Percentiles rank a stretch among this genome's conserved stretches.
These are phyloP conservation scores for Bacterosira constricta DNA, from an alignment of 108 stramenopile species.

Conservation along the genomic window DNA sequence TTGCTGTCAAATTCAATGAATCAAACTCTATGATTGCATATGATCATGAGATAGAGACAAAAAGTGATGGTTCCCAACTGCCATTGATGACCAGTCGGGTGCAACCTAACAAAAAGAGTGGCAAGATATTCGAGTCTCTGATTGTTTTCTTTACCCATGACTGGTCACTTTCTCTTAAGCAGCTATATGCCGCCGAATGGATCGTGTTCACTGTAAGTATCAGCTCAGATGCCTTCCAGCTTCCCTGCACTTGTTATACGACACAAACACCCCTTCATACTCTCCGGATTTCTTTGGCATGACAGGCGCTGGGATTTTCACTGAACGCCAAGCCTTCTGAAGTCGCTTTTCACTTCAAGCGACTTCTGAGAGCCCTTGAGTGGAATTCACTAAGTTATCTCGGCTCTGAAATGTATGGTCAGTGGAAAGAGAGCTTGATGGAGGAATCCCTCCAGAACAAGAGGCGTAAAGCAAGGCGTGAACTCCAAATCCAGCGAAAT, in stretches of 20 bases:
- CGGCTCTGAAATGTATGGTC: conserved; percentile 70
- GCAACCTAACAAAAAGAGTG: conserved; percentile 68
- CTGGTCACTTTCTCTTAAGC: conserved; percentile 79
- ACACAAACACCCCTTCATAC: not conserved
- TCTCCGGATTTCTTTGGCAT: conserved; percentile 4
- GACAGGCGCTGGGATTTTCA: conserved; percentile 69
- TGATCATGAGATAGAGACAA: conserved; percentile 36
- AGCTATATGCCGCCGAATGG: conserved; percentile 84
- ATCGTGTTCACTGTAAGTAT: conserved; percentile 74
- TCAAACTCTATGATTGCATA: conserved; percentile 64
- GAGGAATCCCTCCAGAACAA: conserved; percentile 64
- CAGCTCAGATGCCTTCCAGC: not conserved
- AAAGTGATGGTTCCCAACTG: conserved; percentile 25
- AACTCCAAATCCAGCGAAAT: conserved; percentile 39
- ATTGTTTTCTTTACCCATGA: conserved; percentile 87
- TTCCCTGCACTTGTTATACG: not conserved
- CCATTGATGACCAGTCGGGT: conserved; percentile 63
- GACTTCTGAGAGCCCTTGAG: conserved; percentile 69
- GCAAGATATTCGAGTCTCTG: conserved; percentile 76
- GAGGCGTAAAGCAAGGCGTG: conserved; percentile 48
- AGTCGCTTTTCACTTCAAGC: conserved; percentile 89
- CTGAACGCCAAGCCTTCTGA: conserved; percentile 79
- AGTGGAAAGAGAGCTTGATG: conserved; percentile 75
- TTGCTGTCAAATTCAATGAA: conserved; percentile 91
- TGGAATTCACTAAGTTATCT: conserved; percentile 72